phyloP scores from a whole-genome alignment of 495 filamentous ascomycete species.

The Jackrogersella minutella region DNA sequence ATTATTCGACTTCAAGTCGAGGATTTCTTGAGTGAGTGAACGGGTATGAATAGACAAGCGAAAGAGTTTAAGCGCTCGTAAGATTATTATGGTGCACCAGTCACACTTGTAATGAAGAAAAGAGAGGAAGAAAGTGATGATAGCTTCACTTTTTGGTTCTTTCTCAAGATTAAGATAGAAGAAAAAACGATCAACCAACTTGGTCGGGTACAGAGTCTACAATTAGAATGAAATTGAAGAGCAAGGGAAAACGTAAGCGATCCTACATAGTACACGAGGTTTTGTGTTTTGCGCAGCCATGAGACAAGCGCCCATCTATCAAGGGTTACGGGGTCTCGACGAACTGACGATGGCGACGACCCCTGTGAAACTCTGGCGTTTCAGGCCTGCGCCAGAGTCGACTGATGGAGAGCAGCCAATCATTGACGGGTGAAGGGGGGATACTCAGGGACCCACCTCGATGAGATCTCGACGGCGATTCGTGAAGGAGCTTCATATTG shows the following conservation, averaged over 20 bases:
- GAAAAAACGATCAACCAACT: slow-evolving; percentile 26
- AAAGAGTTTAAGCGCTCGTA: slow-evolving; percentile 30
- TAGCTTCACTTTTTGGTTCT: slow-evolving; percentile 38
- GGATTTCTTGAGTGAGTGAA: slow-evolving; percentile 19
- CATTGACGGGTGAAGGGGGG: slow-evolving; percentile 12
- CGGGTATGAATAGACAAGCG: slow-evolving; percentile 12
- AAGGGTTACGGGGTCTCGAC: slow-evolving; percentile 14
- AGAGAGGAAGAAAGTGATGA: slow-evolving; percentile 28
- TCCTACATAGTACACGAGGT: slow-evolving; percentile 30
- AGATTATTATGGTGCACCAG: slow-evolving; percentile 45
- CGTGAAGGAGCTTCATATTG: slow-evolving; percentile 16
- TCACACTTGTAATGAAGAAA: slow-evolving; percentile 38
- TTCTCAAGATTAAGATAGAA: slow-evolving; percentile 26
- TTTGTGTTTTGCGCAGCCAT: slow-evolving; percentile 25
- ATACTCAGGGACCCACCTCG: background rate
- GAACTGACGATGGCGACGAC: slow-evolving; percentile 34
- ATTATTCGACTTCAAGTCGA: slow-evolving; percentile 25
- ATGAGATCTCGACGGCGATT: slow-evolving; percentile 22
- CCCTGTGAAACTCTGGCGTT: slow-evolving; percentile 48
- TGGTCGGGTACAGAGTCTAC: slow-evolving; percentile 9
- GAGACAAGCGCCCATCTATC: slow-evolving; percentile 22
- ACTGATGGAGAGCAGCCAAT: slow-evolving; percentile 42
- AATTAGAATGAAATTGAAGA: slow-evolving; percentile 12
- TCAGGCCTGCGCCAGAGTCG: slow-evolving; percentile 54
- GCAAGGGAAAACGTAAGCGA: slow-evolving; percentile 26